Conservation (phyloP, 495 filamentous ascomycete species). For the Aspergillus ellipticus region DNA sequence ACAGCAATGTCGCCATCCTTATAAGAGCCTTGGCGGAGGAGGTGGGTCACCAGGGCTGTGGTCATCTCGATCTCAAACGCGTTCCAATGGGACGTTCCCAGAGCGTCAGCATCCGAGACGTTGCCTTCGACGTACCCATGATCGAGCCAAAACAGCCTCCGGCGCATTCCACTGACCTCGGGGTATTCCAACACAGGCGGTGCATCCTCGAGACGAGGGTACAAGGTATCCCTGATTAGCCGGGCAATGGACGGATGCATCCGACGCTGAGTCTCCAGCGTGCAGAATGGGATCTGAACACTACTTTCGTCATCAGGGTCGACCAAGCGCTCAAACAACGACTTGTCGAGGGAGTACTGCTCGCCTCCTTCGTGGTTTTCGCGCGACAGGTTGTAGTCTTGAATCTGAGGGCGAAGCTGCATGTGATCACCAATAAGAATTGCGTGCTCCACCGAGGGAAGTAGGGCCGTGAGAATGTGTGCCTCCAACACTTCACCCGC, state of each 20-base stretch:
- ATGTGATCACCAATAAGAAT: slow-evolving; percentile 77
- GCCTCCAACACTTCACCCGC: slow-evolving; percentile 74
- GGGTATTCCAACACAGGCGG: slow-evolving; percentile 51
- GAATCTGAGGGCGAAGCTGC: slow-evolving; percentile 67
- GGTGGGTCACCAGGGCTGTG: slow-evolving; percentile 62
- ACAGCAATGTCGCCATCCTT: slow-evolving; percentile 68
- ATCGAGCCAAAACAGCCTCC: slow-evolving; percentile 71
- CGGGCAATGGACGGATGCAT: slow-evolving; percentile 71
- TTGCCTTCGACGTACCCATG: slow-evolving; percentile 56
- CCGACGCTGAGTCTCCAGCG: slow-evolving; percentile 64
- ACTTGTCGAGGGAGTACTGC: slow-evolving; percentile 60
- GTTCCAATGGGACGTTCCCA: slow-evolving; percentile 62
- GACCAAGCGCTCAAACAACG: slow-evolving; percentile 67
- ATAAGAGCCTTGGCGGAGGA: slow-evolving; percentile 69
- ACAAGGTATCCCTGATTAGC: slow-evolving; percentile 57
- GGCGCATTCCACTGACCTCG: slow-evolving; percentile 59
- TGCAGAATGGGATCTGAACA: slow-evolving; percentile 49
- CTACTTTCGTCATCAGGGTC: slow-evolving; percentile 19
- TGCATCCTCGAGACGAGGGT: slow-evolving; percentile 61
- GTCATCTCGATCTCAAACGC: slow-evolving; percentile 65
- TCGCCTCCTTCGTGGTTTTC: slow-evolving; percentile 50
- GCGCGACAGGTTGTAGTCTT: slow-evolving; percentile 59
- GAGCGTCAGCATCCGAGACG: slow-evolving; percentile 32
- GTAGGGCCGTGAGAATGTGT: slow-evolving; percentile 62
- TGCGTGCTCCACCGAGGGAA: slow-evolving; percentile 67